These are phyloP conservation scores for Phytophthora sp. DNA, from an alignment of 352 stramenopile species.

Conservation along the genomic window DNA sequence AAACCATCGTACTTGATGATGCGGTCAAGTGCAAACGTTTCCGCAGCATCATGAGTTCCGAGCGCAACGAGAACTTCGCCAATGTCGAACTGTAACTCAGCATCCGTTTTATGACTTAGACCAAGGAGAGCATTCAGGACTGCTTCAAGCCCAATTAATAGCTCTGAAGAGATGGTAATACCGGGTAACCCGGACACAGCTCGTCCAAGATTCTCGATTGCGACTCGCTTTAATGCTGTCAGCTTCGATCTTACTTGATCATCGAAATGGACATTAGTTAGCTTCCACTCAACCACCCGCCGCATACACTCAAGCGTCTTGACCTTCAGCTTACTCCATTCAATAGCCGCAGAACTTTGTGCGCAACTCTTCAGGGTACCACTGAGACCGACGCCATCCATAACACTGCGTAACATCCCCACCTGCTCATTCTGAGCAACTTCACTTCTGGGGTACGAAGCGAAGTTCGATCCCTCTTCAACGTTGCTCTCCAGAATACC, in stretches of 20 bases:
- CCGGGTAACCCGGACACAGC: constrained; percentile 37
- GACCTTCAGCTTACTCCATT: constrained; percentile 47
- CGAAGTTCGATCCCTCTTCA: constrained; percentile 41
- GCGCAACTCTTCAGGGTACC: constrained; percentile 41
- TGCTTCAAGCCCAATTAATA: constrained; percentile 33
- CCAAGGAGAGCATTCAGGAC: constrained; percentile 35
- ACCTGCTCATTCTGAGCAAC: constrained; percentile 48
- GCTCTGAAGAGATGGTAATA: constrained; percentile 13
- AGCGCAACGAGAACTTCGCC: constrained; percentile 62
- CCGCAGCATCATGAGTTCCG: constrained; percentile 39
- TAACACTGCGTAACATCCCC: constrained; percentile 43
- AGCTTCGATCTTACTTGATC: constrained; percentile 53
- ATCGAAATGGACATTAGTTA: constrained; percentile 45
- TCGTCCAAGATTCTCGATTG: constrained; percentile 50
- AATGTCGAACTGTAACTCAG: constrained; percentile 61
- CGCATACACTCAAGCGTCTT: constrained; percentile 36
- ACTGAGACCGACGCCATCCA: constrained; percentile 49
- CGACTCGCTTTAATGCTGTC: constrained; percentile 40
- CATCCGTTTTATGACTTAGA: constrained; percentile 30
- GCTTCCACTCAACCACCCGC: constrained; percentile 52
- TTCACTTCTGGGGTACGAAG: constrained; percentile 44
- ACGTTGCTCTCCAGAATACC: constrained; percentile 34
- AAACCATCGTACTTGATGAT: constrained; percentile 26
- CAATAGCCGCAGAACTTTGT: constrained; percentile 13
- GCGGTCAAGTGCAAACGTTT: constrained; percentile 28